Conservation (phyloP, 768 basidiomycete genomes). For the Tulasnella sp. region DNA sequence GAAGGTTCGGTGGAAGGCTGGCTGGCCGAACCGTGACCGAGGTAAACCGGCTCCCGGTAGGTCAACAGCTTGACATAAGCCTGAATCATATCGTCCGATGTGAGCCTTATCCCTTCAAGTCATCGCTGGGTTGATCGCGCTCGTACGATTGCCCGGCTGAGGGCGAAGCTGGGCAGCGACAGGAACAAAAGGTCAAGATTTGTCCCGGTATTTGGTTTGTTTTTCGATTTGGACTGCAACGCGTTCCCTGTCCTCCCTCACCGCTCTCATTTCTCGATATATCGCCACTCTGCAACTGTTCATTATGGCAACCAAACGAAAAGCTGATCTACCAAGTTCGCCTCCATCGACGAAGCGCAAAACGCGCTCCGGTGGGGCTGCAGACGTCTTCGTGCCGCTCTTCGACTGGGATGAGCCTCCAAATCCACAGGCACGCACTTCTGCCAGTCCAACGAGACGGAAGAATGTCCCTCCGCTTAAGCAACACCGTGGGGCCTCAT, state of each 20-base stretch:
- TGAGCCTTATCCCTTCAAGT: not conserved
- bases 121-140: not conserved
- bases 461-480: not conserved
- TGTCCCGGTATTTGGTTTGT: constrained; percentile 3
- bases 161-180: not conserved
- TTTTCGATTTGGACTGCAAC: constrained; percentile 3
- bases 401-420: constrained; percentile 1
- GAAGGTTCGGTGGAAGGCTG: not conserved
- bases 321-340: not conserved
- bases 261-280: not conserved
- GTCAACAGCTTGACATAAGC: not conserved
- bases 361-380: not conserved
- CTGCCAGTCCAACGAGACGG: not conserved
- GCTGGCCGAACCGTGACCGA: not conserved
- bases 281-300: not conserved
- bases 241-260: not conserved
- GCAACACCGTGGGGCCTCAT: not conserved
- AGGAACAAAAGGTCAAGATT: not conserved
- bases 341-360: not conserved
- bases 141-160: accelerated
- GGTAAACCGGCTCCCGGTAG: not conserved
- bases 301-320: not conserved
- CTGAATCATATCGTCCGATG: not conserved
- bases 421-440: not conserved
- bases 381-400: not conserved